Base-by-base conservation (phyloP, 1,284 basidiomycete species). In the Malassezia equina region DNA sequence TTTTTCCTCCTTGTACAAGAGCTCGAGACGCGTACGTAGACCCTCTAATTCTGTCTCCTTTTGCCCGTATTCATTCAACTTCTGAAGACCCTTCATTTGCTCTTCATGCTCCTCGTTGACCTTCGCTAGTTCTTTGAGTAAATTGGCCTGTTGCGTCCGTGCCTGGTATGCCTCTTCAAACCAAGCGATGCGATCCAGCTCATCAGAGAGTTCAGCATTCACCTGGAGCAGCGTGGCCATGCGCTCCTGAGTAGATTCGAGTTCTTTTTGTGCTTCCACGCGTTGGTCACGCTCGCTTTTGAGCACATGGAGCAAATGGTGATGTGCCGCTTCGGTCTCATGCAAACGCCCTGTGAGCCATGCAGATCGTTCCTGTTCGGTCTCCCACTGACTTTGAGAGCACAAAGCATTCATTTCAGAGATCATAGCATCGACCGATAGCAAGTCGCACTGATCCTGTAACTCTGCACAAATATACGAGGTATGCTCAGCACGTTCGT, bases 121-220 rank as follows among this genome's bases (percentile, higher is more conserved):
- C 17, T 48, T 19, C 1, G 42, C 47, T 2, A 51, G 13, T 23
- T 44, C 41, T 23, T 46, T 43, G 1, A 57, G 55, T 23, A 57
- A n/a, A 12, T 33, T 15, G 6, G 24, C 28, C 32, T 57, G 55
- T 8, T 32, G 27, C 15, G 32, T 40, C 8, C 50, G 49, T 23
- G 43, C 49, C n/a, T 51, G 44, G 24, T 52, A 57, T 2, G 55
- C 55, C 8, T 52, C 50, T 45, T 57, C 24, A 34, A 42, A 57
- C 49, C 49, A 52, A 11, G 49, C 39, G 5, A 57, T 21, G 3
- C 34, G 41, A 7, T 56, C 33, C 7, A 56, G 24, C 24, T 51
- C 48, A 9, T 40, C 43, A n/a, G 33, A 19, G 4, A 51, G 31
- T 5, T 34, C 39, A 17, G 23, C 19, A 12, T 49, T 25, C 12